Percentiles rank a stretch among this genome's conserved stretches.
phyloP scores from a whole-genome alignment of 192 early-diverging fungal genomes.

The Mortierella alpina region DNA sequence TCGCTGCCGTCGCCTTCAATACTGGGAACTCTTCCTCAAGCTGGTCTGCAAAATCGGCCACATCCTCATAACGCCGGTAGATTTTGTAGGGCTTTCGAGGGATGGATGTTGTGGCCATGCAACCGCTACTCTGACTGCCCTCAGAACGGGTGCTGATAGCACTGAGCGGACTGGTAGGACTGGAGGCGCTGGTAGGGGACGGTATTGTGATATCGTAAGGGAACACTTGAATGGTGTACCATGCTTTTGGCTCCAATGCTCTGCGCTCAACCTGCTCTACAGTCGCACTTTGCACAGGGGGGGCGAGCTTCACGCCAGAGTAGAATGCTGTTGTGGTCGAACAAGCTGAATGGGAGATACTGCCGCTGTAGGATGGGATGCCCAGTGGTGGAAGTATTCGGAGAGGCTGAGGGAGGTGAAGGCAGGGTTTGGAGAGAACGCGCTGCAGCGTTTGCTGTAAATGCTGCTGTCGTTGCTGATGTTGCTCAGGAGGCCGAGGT shows the following conservation, averaged over 20 bases:
- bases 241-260: constrained; percentile 25
- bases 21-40: constrained; percentile 41
- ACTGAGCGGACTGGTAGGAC: neutral
- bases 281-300: constrained; percentile 35
- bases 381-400: neutral
- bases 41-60: constrained; percentile 50
- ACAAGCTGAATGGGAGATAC: neutral
- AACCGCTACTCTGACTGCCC: neutral
- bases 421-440: neutral
- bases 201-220: constrained; percentile 25
- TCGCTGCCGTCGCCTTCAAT: neutral
- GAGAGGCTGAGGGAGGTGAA: neutral
- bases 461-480: constrained; percentile 4
- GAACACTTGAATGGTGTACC: constrained; percentile 45
- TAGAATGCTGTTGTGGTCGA: constrained; percentile 43
- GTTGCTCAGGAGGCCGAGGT: neutral
- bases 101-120: constrained; percentile 12
- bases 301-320: constrained; percentile 45
- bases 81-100: constrained; percentile 41
- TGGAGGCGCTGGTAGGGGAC: neutral
- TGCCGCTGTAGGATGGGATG: too few species aligned
- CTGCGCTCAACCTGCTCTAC: constrained; percentile 18
- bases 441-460: neutral
- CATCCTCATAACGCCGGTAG: constrained; percentile 46
- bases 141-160: neutral